Conservation (phyloP, 306 rosid genomes). For the Dalbergia oliveri region DNA sequence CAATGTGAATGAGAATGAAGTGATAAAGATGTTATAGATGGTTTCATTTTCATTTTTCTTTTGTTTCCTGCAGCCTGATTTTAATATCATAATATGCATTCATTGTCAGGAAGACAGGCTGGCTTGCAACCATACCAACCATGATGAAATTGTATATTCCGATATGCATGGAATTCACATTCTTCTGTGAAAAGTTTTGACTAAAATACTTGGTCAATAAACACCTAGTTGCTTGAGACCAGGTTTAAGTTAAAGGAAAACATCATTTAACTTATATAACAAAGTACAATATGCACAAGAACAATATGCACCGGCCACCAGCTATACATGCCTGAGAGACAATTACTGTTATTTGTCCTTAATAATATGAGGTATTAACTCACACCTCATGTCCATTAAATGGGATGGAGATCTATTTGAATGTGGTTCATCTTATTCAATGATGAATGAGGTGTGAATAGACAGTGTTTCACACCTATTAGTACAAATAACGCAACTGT, state of each 20-base stretch:
- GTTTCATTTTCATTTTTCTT: slow-evolving; percentile 1
- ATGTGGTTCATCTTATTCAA: no score
- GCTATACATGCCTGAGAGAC: not conserved
- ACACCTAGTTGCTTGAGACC: slow-evolving; percentile 31
- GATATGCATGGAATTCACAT: slow-evolving; percentile 56
- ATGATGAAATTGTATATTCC: slow-evolving; percentile 51
- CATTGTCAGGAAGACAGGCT: slow-evolving; percentile 58
- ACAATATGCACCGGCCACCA: slow-evolving; percentile 18
- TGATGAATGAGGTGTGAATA: no score
- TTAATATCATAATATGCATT: slow-evolving; percentile 44
- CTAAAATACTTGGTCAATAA: slow-evolving; percentile 48
- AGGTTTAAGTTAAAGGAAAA: slow-evolving; percentile 3
- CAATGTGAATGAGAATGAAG: not conserved
- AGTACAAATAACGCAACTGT: no score
- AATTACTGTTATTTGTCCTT: no score
- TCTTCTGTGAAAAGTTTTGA: slow-evolving; percentile 53
- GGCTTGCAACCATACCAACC: slow-evolving; percentile 55
- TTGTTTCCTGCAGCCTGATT: slow-evolving; percentile 13
- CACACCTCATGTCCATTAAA: no score
- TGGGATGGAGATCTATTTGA: no score
- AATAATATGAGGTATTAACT: no score
- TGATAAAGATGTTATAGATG: slow-evolving; percentile 12
- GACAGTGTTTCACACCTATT: no score
- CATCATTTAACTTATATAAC: slow-evolving; percentile 23
- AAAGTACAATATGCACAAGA: slow-evolving; percentile 29